A percentile compares a stretch with the other conserved stretches of the same genome.
Evolutionary conservation across 116 monocot species (phyloP).

Genomic region (Phalaenopsis hybrid): DNA sequence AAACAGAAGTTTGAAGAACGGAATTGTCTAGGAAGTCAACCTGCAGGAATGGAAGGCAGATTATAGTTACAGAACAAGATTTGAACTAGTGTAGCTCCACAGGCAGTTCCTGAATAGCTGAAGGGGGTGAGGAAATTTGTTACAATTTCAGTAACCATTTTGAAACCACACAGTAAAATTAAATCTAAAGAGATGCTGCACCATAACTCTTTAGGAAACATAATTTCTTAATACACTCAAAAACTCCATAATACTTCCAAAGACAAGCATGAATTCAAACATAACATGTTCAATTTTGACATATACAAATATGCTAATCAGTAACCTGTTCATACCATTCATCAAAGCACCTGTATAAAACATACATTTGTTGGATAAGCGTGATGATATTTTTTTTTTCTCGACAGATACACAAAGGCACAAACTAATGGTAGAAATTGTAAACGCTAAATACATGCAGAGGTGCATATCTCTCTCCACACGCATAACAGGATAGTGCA

Average conservation of each 20-base stretch:
- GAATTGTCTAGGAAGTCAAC: not conserved
- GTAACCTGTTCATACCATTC: no score
- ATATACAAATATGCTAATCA: not conserved
- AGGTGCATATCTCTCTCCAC: no score
- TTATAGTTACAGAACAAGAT: not conserved
- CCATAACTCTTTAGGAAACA: not conserved
- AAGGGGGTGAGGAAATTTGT: not conserved
- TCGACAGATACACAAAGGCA: no score
- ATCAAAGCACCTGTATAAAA: no score
- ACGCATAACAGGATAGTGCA: no score
- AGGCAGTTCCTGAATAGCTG: not conserved
- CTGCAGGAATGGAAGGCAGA: constrained; percentile 2
- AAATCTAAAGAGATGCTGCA: not conserved
- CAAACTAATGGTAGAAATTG: no score
- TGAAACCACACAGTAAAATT: not conserved
- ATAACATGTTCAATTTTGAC: not conserved
- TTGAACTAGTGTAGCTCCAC: not conserved
- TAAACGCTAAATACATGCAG: no score
- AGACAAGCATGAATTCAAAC: not conserved
- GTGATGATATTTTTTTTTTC: no score
- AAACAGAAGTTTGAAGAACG: not conserved
- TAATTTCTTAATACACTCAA: no score
- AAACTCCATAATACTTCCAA: not conserved
- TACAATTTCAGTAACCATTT: not conserved
- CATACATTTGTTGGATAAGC: no score